Evolutionary conservation across 225 moss, liverwort and hornwort genomes (phyloP).

Genomic region (Antitrichia curtipendula): DNA sequence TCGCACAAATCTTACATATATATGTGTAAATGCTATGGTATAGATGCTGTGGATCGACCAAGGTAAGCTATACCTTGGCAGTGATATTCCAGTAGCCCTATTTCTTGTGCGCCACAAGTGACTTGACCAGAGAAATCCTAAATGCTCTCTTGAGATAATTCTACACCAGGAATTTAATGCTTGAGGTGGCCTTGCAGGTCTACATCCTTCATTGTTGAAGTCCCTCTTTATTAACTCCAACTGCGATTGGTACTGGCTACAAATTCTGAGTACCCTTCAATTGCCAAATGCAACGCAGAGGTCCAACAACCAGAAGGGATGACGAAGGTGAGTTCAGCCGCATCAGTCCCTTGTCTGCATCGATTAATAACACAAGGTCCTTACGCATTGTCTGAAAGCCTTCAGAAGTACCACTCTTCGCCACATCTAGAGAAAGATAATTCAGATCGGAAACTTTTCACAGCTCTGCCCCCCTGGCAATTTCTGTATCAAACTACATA

Average conservation of each 20-base stretch:
- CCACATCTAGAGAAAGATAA: conserved; percentile 33
- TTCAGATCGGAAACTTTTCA: conserved; percentile 26
- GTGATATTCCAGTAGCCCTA: too few relatives aligned
- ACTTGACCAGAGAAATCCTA: not conserved
- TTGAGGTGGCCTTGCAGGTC: not conserved
- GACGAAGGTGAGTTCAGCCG: not conserved
- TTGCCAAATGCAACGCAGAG: not conserved
- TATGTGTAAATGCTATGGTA: too few relatives aligned
- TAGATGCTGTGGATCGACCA: too few relatives aligned
- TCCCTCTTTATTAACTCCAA: not conserved
- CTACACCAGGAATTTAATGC: not conserved
- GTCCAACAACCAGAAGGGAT: not conserved
- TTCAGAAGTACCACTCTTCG: not conserved
- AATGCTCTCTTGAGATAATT: not conserved
- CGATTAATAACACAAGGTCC: not conserved
- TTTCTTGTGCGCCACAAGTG: not conserved
- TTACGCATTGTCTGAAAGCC: not conserved
- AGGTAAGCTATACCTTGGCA: not conserved
- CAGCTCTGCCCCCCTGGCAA: conserved; percentile 24
- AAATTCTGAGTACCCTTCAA: too few relatives aligned
- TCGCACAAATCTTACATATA: not conserved
- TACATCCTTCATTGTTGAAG: not conserved
- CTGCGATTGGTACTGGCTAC: not conserved
- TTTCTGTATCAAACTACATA: conserved; percentile 40
- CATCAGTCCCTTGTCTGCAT: not conserved